Evolutionary conservation across 176 grass and related monocot genomes (phyloP).

Genomic region (Carex kokanica): DNA sequence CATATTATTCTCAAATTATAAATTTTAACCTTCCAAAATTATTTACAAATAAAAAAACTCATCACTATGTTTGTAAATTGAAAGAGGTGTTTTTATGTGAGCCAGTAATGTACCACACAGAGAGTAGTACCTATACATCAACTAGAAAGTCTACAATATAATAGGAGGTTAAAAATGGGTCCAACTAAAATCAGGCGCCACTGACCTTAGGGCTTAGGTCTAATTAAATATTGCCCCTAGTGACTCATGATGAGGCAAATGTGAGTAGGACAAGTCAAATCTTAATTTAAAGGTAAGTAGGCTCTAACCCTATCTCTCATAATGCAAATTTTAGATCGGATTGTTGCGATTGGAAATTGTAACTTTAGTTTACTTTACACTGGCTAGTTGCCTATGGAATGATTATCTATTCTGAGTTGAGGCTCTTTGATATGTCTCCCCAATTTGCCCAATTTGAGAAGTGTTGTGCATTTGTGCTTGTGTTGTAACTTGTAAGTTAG

Average conservation of each 20-base stretch:
- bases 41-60: no score
- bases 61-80: not conserved
- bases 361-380: constrained; percentile 17
- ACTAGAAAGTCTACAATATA: not conserved
- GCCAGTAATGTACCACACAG: not conserved
- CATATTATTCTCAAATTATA: not conserved
- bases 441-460: not conserved
- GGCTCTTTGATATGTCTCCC: not conserved
- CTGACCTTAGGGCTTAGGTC: not conserved
- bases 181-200: constrained; percentile 5
- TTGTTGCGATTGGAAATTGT: constrained; percentile 7
- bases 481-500: no score
- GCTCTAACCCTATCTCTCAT: not conserved
- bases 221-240: constrained; percentile 23
- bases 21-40: no score
- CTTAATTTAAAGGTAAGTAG: constrained; percentile 21
- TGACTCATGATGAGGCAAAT: constrained; percentile 18
- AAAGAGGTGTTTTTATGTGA: not conserved
- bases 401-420: not conserved
- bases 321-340: constrained; percentile 16
- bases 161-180: constrained; percentile 21
- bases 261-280: constrained; percentile 23
- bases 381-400: not conserved
- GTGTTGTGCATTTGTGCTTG: no score
- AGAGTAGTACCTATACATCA: not conserved